Evolutionary conservation across 1,284 basidiomycete genomes (phyloP).

Genomic region (Pseudozyma tsukubaensis): DNA sequence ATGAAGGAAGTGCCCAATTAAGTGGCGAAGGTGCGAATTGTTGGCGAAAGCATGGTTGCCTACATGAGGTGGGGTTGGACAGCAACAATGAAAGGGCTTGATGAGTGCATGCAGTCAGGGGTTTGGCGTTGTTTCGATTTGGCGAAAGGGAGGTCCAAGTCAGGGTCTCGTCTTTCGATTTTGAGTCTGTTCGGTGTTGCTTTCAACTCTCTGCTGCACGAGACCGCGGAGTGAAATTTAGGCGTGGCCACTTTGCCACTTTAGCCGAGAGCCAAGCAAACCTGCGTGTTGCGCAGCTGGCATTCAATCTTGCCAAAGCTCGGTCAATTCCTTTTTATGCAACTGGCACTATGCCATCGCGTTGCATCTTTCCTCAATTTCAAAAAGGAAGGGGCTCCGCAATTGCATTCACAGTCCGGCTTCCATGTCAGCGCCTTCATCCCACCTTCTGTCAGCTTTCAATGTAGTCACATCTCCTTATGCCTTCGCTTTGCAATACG

Average conservation of each 20-base stretch:
- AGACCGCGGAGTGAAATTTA: neutral
- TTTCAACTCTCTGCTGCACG: constrained; percentile 1
- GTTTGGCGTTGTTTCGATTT: neutral
- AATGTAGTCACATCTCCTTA: no score
- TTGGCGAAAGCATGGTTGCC: no score
- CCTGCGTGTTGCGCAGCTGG: constrained; percentile 8
- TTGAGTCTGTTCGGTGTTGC: no score
- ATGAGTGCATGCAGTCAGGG: constrained; percentile 4
- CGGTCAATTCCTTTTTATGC: constrained; percentile 9
- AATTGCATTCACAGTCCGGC: no score
- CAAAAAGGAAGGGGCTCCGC: no score
- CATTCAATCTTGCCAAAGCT: neutral
- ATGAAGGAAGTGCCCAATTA: no score
- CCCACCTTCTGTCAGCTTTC: no score
- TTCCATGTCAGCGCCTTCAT: no score
- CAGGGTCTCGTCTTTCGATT: neutral
- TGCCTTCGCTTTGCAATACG: no score
- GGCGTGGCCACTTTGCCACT: neutral
- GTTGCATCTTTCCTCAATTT: no score
- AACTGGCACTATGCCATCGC: neutral
- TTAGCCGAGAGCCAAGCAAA: constrained; percentile 1
- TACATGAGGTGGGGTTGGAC: neutral
- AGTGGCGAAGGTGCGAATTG: no score
- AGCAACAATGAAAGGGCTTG: neutral
- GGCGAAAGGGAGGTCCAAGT: neutral